A percentile compares a stretch with the other conserved stretches of the same genome.
These are phyloP conservation scores for Fusarium transvaalense DNA, from an alignment of 2,329 filamentous ascomycete genomes.

Conservation along the genomic window DNA sequence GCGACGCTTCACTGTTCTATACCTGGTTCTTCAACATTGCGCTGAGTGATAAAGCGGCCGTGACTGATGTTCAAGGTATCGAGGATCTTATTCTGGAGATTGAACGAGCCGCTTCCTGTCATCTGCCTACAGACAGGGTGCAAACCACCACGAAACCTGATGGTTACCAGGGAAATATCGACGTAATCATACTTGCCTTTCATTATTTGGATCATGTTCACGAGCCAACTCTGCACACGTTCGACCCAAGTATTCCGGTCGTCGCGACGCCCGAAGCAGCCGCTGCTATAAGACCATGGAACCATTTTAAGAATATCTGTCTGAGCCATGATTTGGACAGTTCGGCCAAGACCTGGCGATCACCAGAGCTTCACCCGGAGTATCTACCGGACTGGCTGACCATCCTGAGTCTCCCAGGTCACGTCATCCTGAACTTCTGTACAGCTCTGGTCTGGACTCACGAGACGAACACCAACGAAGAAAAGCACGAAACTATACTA, in stretches of 20 bases:
- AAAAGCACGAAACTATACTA: not conserved
- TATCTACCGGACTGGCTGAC: not conserved
- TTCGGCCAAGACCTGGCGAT: conserved; percentile 23
- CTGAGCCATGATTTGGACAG: conserved; percentile 22
- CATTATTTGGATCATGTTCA: conserved; percentile 36
- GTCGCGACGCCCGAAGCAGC: conserved; percentile 33
- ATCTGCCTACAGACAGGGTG: not conserved
- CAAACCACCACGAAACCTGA: not conserved
- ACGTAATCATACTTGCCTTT: conserved; percentile 37
- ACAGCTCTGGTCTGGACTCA: conserved; percentile 4
- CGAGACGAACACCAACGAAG: not conserved
- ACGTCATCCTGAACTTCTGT: not conserved
- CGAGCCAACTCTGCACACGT: conserved; percentile 27
- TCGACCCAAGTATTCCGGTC: conserved; percentile 32
- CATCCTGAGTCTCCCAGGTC: not conserved
- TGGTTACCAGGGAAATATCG: conserved; percentile 15
- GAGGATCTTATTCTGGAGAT: conserved; percentile 33
- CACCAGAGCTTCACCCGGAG: conserved; percentile 15
- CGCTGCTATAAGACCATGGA: conserved; percentile 19
- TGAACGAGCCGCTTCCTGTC: conserved; percentile 19
- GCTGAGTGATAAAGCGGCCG: not conserved
- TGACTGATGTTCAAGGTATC: conserved; percentile 14
- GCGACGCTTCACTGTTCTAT: conserved; percentile 30
- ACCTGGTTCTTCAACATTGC: conserved; percentile 44
- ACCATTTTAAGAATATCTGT: conserved; percentile 33